Conservation (phyloP, 2,329 filamentous ascomycete species). For the Cytospora paraplurivora region DNA sequence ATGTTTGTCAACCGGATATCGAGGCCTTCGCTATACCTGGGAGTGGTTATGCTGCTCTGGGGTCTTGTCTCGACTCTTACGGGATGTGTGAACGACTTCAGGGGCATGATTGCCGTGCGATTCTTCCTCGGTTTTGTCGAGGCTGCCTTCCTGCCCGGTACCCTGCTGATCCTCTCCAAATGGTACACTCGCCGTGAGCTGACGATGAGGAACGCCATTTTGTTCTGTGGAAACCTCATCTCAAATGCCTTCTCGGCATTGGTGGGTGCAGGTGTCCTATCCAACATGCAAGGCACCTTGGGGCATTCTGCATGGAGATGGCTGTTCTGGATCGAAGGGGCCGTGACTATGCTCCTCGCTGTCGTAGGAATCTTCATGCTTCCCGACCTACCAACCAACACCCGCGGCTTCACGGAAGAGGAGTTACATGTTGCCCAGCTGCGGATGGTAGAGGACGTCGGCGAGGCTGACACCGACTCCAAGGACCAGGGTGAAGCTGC, state of each 20-base stretch:
- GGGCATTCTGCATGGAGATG: slow-evolving; percentile 62
- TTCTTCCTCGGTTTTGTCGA: slow-evolving; percentile 65
- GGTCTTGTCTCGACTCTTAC: slow-evolving; percentile 61
- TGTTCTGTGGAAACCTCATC: slow-evolving; percentile 62
- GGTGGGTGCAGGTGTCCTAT: slow-evolving; percentile 60
- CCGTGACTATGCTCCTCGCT: slow-evolving; percentile 52
- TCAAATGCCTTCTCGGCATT: slow-evolving; percentile 63
- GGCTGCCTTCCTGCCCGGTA: slow-evolving; percentile 66
- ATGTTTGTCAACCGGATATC: slow-evolving; percentile 58
- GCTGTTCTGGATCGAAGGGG: slow-evolving; percentile 63
- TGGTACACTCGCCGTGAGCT: slow-evolving; percentile 67
- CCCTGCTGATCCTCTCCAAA: slow-evolving; percentile 63
- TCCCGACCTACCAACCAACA: slow-evolving; percentile 58
- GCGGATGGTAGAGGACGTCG: slow-evolving; percentile 59
- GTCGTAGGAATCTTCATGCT: slow-evolving; percentile 51
- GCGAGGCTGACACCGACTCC: slow-evolving; percentile 56
- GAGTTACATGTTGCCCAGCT: slow-evolving; percentile 58
- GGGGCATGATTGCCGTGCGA: slow-evolving; percentile 56
- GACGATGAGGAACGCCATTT: slow-evolving; percentile 55
- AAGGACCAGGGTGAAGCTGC: slow-evolving; percentile 52
- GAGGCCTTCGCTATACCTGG: slow-evolving; percentile 55
- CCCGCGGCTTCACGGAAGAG: slow-evolving; percentile 60
- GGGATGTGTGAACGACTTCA: slow-evolving; percentile 54
- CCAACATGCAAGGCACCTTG: slow-evolving; percentile 57
- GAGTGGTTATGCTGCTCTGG: slow-evolving; percentile 59